Conservation (phyloP, 345 rosid species). For the Murraya paniculata region DNA sequence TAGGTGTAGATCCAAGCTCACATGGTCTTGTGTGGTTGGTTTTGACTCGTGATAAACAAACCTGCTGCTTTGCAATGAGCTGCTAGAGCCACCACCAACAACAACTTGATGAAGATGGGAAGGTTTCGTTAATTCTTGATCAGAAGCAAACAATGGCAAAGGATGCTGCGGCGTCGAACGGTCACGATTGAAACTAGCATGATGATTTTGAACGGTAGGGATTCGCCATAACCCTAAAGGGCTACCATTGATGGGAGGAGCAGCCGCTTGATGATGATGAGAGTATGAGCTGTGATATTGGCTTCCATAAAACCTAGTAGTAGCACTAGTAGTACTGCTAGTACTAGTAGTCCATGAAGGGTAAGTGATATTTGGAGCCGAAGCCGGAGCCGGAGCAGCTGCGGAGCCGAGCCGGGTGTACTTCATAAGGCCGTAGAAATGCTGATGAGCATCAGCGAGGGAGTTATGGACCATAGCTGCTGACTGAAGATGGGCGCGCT, state of each 20-base stretch:
- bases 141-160: conserved; percentile 35
- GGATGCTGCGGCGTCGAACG: conserved; percentile 34
- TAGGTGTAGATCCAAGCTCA: conserved; percentile 98
- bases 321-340: conserved; percentile 6
- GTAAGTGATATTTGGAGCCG: conserved; percentile 34
- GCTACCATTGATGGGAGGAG: conserved; percentile 66
- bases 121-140: conserved; percentile 32
- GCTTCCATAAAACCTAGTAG: conserved; percentile 52
- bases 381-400: conserved; percentile 23
- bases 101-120: conserved; percentile 9
- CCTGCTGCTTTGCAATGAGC: conserved; percentile 38
- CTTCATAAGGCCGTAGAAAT: conserved; percentile 52
- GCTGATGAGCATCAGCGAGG: conserved; percentile 50
- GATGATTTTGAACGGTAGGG: conserved; percentile 41
- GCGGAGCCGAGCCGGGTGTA: conserved; percentile 49
- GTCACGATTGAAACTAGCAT: conserved; percentile 31
- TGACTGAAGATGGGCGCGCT: conserved; percentile 75
- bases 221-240: conserved; percentile 77
- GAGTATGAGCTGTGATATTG: conserved; percentile 22
- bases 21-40: conserved; percentile 61
- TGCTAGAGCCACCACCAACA: too few species aligned
- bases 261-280: conserved; percentile 15
- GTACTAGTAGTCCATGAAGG: conserved; percentile 55
- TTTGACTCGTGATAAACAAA: conserved; percentile 45
- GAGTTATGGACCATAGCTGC: conserved; percentile 57